Base-by-base conservation (phyloP, 2,329 filamentous ascomycete species). In the Dactylellina leptospora region DNA sequence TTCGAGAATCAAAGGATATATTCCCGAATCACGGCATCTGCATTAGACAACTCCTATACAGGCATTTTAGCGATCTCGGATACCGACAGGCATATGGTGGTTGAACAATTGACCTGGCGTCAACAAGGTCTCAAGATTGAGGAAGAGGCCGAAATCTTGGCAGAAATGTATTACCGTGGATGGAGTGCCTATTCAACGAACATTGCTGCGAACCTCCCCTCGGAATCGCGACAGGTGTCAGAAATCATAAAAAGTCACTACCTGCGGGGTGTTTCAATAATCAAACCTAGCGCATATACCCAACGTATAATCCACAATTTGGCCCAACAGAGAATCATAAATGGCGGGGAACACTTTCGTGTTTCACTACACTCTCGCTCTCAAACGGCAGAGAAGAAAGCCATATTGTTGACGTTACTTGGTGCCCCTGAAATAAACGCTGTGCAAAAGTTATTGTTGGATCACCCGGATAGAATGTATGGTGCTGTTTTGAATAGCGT, bases 381-480 rank as follows among this genome's bases (percentile, higher is more conserved):
- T n/a, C 1, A 28, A 11, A 20, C 16, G 8, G 47, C 25, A 23
- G 47, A 51, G 23, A 51, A 28, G 13, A 55, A 16, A n/a, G 53
- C 53, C 11, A 16, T 56, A 10, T 42, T 56, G 27, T 9, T 42
- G 20, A 22, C 22, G 5, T 28, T 56, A 13, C 28, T 56, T 3
- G 53, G 53, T 2, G 36, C 53, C 10, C 53, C 53, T 28, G 53
- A 56, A 20, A 13, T 56, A 3, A 38, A 11, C 4, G 53, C 33
- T 27, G 36, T 56, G 10, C 53, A 56, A 28, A 42, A n/a, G 10
- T 44, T 56, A 38, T 11, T 44, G 33, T 27, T 56, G 36, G 53
- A 56, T 27, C 23, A 42, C 36, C 3, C 20, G 8, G 36, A 56
- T 9, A 25, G 36, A 11, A 28, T 28, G 22, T 44, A 56, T 25